Percentiles rank a stretch among this genome's conserved stretches.
phyloP scores from a whole-genome alignment of 1,139 yeast species.

The Trichomonascaceae sp. region DNA sequence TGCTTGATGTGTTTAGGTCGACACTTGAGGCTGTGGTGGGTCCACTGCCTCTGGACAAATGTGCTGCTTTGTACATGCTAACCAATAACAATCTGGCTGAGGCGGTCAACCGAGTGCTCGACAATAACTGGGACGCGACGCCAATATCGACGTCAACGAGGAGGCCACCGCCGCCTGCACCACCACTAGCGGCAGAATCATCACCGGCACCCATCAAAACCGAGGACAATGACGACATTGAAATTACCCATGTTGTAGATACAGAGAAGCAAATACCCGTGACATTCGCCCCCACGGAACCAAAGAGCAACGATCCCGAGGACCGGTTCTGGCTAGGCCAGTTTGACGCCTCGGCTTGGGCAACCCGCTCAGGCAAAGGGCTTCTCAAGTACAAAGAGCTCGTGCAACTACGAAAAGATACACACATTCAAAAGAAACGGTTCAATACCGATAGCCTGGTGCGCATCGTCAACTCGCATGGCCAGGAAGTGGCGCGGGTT shows the following conservation, averaged over 20 bases:
- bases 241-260: constrained; percentile 1
- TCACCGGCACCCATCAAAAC: constrained; percentile 1
- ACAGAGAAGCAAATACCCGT: too few relatives aligned
- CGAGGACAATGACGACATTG: constrained; percentile 5
- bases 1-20: too few relatives aligned
- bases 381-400: constrained; percentile 30
- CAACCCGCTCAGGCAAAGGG: constrained; percentile 58
- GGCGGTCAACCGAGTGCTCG: too few relatives aligned
- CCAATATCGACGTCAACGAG: too few relatives aligned
- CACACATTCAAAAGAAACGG: constrained; percentile 30
- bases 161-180: too few relatives aligned
- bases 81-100: too few relatives aligned
- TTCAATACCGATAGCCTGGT: constrained; percentile 21
- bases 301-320: not conserved
- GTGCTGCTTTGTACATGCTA: too few relatives aligned
- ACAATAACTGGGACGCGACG: too few relatives aligned
- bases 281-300: too few relatives aligned
- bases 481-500: constrained; percentile 65
- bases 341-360: constrained; percentile 65
- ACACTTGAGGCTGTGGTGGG: too few relatives aligned
- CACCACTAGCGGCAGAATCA: too few relatives aligned
- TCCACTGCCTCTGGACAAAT: too few relatives aligned
- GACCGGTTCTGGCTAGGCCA: constrained; percentile 33
- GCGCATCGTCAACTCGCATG: constrained; percentile 19
- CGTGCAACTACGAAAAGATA: not conserved